Base-by-base conservation (phyloP, 148 eudicot species). In the Cornus controversa region DNA sequence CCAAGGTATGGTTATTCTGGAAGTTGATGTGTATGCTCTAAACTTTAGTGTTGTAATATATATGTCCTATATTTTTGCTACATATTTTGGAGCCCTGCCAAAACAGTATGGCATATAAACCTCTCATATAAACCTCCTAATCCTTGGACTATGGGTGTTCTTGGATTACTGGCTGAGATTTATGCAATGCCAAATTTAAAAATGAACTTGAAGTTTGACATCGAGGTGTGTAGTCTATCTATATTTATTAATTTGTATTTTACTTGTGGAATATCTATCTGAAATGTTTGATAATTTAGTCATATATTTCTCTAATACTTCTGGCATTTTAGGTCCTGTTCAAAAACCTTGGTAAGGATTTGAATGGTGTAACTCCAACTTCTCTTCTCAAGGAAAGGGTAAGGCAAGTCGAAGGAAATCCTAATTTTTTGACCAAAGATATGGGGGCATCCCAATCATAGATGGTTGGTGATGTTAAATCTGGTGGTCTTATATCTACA, bases 101-200 rank as follows among this genome's bases (percentile, higher is more conserved):
- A 58, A 91, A 73, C 86, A 95, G 99, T 88, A 53, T 93, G 26
- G 96, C 94, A 72, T 95, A 93, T 84, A 91, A n/a, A n/a, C n/a
- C n/a, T n/a, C n/a, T n/a, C n/a, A n/a, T n/a, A n/a, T n/a, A n/a
- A 81, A 84, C 99, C 97, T 82, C 99, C 99, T 37, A 95, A 95
- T 80, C 96, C 99, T 10, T 95, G 94, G 96, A 95, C 99, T 25
- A 95, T 95, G 97, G 97, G 90, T 27, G 84, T 95, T 80, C 90
- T 95, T 53, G 88, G 85, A 69, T 84, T 95, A 82, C 94, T 95
- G 65, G 88, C 90, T 73, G 99, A 95, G 88, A 95, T 95, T 28
- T 93, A 95, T 84, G 96, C 91, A 24, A 91, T 93, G 99, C 96
- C 99, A 69, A 93, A 90, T 85, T 83, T 93, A 77, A 95, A 95